Percentiles rank a stretch among this genome's conserved stretches.
These are phyloP conservation scores for Erucastrum elatum DNA, from an alignment of 345 rosid species.

Conservation along the genomic window DNA sequence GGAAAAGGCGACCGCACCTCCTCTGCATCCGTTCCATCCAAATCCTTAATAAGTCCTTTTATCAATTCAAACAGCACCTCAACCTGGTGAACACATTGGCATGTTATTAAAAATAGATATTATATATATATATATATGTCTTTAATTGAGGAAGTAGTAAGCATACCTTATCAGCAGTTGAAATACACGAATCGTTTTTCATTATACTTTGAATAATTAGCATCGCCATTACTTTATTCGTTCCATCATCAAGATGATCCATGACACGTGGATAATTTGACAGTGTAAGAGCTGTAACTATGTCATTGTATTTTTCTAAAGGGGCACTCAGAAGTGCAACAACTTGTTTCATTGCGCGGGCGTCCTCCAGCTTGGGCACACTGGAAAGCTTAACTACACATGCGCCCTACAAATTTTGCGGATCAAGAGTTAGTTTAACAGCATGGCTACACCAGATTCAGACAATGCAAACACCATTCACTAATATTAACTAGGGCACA, in stretches of 20 bases:
- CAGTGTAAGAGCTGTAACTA: conserved; percentile 78
- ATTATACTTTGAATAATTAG: conserved; percentile 84
- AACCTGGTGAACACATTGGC: conserved; percentile 52
- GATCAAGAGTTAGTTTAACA: conserved; percentile 16
- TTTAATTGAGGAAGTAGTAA: conserved; percentile 21
- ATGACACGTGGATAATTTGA: conserved; percentile 86
- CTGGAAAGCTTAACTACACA: conserved; percentile 72
- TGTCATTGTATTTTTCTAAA: conserved; percentile 80
- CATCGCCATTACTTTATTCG: conserved; percentile 90
- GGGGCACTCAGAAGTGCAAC: conserved; percentile 96
- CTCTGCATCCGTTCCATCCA: conserved; percentile 59
- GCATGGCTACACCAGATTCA: conserved; percentile 4
- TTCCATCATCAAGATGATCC: conserved; percentile 83
- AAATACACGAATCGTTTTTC: conserved; percentile 75
- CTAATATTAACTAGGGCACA: neutral
- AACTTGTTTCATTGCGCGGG: conserved; percentile 79
- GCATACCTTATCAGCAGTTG: conserved; percentile 75
- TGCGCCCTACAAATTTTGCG: conserved; percentile 55
- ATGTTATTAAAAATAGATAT: conserved; percentile 13
- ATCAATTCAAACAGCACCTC: conserved; percentile 86
- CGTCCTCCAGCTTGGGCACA: conserved; percentile 70
- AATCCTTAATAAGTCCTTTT: conserved; percentile 85
- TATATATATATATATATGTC: neutral
- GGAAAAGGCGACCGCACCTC: conserved; percentile 52
- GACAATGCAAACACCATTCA: neutral